These are phyloP conservation scores for Thielaviopsis ethacetica DNA, from an alignment of 2,329 filamentous ascomycete species.

Conservation along the genomic window DNA sequence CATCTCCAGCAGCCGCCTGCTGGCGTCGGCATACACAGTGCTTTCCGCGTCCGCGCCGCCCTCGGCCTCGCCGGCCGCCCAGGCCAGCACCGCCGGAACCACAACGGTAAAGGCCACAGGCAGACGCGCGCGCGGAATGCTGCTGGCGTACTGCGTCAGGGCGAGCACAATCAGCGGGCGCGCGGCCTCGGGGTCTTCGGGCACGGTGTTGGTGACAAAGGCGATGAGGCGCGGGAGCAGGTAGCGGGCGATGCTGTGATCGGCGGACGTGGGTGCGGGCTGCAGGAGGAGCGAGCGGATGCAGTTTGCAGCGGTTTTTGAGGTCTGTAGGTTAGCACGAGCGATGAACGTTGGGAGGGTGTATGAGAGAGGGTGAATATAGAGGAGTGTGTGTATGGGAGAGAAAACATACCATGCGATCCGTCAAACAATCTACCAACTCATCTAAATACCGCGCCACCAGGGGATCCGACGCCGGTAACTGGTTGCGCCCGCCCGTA, in stretches of 20 bases:
- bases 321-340: conserved; percentile 36
- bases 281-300: conserved; percentile 67
- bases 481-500: conserved; percentile 57
- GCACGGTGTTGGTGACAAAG: conserved; percentile 54
- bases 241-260: conserved; percentile 57
- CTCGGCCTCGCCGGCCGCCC: conserved; percentile 49
- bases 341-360: no score
- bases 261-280: conserved; percentile 42
- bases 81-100: conserved; percentile 57
- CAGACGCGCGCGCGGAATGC: conserved; percentile 27
- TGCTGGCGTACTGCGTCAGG: conserved; percentile 53
- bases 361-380: not conserved
- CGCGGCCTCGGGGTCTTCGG: conserved; percentile 66
- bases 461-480: conserved; percentile 60
- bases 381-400: not conserved
- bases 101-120: conserved; percentile 56
- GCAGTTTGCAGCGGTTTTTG: conserved; percentile 81
- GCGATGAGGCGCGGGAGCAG: conserved; percentile 59
- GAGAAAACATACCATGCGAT: conserved; percentile 52
- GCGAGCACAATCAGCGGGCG: conserved; percentile 56
- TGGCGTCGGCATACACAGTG: conserved; percentile 52
- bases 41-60: conserved; percentile 13
- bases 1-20: conserved; percentile 60
- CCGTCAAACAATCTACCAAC: conserved; percentile 67
- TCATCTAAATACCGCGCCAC: conserved; percentile 63